These are phyloP conservation scores for Serendipita sp. DNA, from an alignment of 768 basidiomycete species.

Conservation along the genomic window DNA sequence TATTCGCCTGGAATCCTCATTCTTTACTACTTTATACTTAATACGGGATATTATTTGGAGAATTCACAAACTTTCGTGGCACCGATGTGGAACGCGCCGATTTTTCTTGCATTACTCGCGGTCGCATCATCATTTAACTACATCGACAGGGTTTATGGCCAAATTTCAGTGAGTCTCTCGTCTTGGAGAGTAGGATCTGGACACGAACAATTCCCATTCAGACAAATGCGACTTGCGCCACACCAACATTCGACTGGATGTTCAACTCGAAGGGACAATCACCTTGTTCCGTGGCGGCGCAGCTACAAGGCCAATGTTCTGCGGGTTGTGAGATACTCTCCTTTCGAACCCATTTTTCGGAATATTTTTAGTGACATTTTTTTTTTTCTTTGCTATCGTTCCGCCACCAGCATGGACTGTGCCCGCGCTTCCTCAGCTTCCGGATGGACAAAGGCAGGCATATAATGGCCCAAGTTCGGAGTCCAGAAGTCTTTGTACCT, in stretches of 20 bases:
- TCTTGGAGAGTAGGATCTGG: too few relatives aligned
- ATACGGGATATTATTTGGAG: too few relatives aligned
- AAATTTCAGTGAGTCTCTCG: too few relatives aligned
- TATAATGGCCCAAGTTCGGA: neutral
- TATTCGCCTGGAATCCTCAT: too few relatives aligned
- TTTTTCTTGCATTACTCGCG: too few relatives aligned
- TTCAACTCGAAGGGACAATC: conserved; percentile 5
- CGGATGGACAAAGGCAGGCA: conserved; percentile 2
- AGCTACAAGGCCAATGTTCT: conserved; percentile 6
- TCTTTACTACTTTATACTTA: too few relatives aligned
- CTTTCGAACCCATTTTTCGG: neutral
- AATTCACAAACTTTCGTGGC: too few relatives aligned
- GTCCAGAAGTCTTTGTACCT: neutral
- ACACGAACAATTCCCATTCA: neutral
- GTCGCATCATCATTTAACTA: too few relatives aligned
- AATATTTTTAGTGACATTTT: neutral
- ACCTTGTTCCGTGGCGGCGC: conserved; percentile 8
- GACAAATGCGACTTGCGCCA: conserved; percentile 10
- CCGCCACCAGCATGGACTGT: conserved; percentile 3
- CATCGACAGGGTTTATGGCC: too few relatives aligned
- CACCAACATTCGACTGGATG: conserved; percentile 7
- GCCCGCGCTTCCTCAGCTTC: conserved; percentile 7
- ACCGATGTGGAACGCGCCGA: too few relatives aligned
- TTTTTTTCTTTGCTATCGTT: neutral
- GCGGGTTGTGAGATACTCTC: neutral